Evolutionary conservation across 306 rosid species (phyloP).

Genomic region (Styphnolobium japonicum): DNA sequence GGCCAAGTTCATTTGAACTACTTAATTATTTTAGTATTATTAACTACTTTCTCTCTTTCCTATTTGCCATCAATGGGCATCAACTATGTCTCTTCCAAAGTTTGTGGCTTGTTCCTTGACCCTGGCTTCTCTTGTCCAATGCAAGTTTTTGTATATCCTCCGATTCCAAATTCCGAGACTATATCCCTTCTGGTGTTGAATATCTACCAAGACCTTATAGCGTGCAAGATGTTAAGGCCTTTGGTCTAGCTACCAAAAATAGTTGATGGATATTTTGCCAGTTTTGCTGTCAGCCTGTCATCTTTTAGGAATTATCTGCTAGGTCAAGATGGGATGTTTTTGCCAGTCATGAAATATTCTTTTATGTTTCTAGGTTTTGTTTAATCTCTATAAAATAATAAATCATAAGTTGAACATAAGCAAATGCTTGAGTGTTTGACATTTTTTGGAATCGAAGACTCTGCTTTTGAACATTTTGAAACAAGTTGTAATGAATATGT

Average conservation of each 20-base stretch:
- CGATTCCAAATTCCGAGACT: constrained; percentile 3
- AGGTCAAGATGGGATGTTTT: constrained; percentile 3
- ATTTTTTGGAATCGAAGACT: background rate
- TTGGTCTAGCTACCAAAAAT: background rate
- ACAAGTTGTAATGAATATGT: background rate
- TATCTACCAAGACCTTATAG: background rate
- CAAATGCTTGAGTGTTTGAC: background rate
- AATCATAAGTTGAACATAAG: background rate
- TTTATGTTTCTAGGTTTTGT: constrained; percentile 1
- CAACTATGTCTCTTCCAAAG: constrained; percentile 2
- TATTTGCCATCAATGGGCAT: constrained; percentile 17
- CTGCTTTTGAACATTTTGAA: constrained; percentile 6
- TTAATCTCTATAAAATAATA: background rate
- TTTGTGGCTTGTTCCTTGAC: constrained; percentile 12
- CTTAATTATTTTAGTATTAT: background rate
- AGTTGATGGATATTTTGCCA: background rate
- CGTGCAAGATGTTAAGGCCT: background rate
- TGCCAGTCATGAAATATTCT: background rate
- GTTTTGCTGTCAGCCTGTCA: background rate
- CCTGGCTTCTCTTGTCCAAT: constrained; percentile 1
- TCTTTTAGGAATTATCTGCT: background rate
- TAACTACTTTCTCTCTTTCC: background rate
- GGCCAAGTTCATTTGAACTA: constrained; percentile 13
- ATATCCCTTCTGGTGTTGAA: background rate
- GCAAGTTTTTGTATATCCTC: background rate